A percentile compares a stretch with the other conserved stretches of the same genome.
phyloP scores from a whole-genome alignment of 2,329 filamentous ascomycete species.

The Domatiomyces catenatus region DNA sequence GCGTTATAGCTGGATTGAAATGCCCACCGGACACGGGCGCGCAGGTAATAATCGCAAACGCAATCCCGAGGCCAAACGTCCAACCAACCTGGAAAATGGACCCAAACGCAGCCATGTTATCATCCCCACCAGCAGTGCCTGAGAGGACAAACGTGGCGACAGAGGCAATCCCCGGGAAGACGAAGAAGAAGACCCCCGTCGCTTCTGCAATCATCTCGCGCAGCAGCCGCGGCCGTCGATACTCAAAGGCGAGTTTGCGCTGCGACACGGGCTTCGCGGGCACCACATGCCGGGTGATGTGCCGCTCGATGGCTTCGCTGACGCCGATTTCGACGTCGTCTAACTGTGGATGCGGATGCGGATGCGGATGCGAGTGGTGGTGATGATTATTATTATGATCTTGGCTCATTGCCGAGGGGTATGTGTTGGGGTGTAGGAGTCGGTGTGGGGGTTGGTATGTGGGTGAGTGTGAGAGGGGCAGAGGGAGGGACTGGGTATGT shows the following conservation, averaged over 20 bases:
- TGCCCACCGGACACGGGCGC: slow-evolving; percentile 40
- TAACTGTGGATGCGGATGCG: slow-evolving; percentile 18
- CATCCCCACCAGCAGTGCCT: slow-evolving; percentile 23
- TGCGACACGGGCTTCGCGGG: slow-evolving; percentile 37
- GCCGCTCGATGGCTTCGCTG: slow-evolving; percentile 38
- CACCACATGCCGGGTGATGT: slow-evolving; percentile 37
- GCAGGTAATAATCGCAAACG: slow-evolving; percentile 44
- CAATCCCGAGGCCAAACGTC: slow-evolving; percentile 42
- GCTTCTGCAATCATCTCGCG: slow-evolving; percentile 42
- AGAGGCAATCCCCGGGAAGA: slow-evolving; percentile 24
- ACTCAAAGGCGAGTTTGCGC: slow-evolving; percentile 40
- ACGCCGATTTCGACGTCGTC: slow-evolving; percentile 34
- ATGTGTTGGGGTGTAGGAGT: background rate
- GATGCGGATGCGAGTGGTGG: background rate
- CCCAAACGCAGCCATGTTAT: slow-evolving; percentile 29
- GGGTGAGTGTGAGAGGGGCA: too few relatives aligned
- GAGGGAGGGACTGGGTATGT: too few relatives aligned
- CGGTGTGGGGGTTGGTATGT: too few relatives aligned
- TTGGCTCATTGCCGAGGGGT: background rate
- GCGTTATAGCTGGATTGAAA: slow-evolving; percentile 39
- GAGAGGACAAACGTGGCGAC: slow-evolving; percentile 35
- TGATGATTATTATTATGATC: too few relatives aligned
- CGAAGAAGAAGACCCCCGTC: slow-evolving; percentile 43
- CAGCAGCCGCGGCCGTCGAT: slow-evolving; percentile 37
- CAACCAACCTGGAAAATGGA: slow-evolving; percentile 41